Evolutionary conservation across 305 asterid species (phyloP).

Genomic region (Fraxinus dipetala): DNA sequence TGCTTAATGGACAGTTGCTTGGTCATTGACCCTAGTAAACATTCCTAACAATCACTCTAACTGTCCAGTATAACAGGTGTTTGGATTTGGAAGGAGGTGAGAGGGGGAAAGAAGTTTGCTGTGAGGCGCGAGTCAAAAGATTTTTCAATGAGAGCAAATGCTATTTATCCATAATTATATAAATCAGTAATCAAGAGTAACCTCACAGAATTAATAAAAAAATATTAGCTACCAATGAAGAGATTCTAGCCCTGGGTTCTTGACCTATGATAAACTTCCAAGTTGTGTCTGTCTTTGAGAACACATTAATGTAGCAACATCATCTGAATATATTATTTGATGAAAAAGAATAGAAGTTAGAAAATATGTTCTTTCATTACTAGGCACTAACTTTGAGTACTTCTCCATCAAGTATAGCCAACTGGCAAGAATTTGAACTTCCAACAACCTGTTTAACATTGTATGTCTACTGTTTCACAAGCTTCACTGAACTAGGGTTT

Average conservation of each 20-base stretch:
- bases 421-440: not conserved
- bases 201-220: not conserved
- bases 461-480: not conserved
- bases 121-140: not conserved
- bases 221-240: not conserved
- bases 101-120: not conserved
- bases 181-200: not conserved
- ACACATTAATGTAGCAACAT: not conserved
- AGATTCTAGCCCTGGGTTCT: not conserved
- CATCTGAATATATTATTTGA: not conserved
- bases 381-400: not conserved
- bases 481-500: not conserved
- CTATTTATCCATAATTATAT: not conserved
- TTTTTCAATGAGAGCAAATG: not conserved
- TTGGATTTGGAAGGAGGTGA: not conserved
- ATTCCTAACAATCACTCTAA: not conserved
- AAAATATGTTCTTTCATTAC: not conserved
- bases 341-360: not conserved
- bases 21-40: not conserved
- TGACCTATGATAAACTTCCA: not conserved
- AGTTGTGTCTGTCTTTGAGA: not conserved
- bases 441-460: not conserved
- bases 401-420: not conserved
- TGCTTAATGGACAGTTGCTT: not conserved
- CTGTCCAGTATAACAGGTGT: not conserved